These are phyloP conservation scores for Penicillium silybi DNA, from an alignment of 495 filamentous ascomycete genomes.

Conservation along the genomic window DNA sequence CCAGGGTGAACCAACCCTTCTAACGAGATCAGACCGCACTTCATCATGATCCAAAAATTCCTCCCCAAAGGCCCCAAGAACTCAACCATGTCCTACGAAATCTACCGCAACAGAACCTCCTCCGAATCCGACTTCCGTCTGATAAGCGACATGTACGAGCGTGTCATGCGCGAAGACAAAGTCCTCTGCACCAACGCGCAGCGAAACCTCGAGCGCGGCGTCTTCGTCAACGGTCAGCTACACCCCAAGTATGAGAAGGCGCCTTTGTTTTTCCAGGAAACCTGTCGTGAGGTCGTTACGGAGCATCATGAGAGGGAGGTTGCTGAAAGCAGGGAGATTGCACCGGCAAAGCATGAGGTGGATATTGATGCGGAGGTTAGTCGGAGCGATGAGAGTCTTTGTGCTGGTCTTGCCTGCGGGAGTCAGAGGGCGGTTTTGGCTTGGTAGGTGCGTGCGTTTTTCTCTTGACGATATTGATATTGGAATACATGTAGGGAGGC, in stretches of 20 bases:
- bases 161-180: constrained; percentile 45
- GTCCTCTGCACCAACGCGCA: constrained; percentile 43
- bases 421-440: constrained; percentile 22
- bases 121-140: constrained; percentile 38
- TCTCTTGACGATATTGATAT: too few relatives aligned
- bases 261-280: constrained; percentile 44
- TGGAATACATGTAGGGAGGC: too few relatives aligned
- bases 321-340: constrained; percentile 33
- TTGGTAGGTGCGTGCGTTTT: constrained; percentile 12
- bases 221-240: constrained; percentile 48
- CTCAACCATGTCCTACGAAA: constrained; percentile 43
- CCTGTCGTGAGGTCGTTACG: constrained; percentile 37
- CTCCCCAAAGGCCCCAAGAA: constrained; percentile 35
- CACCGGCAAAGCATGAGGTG: constrained; percentile 38
- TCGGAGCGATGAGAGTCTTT: constrained; percentile 28
- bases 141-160: constrained; percentile 41
- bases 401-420: constrained; percentile 22
- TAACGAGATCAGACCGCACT: constrained; percentile 32
- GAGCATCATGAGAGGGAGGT: constrained; percentile 41
- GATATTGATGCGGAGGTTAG: constrained; percentile 16
- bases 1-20: not conserved
- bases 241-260: constrained; percentile 49
- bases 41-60: constrained; percentile 48
- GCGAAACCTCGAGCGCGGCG: constrained; percentile 44
- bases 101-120: constrained; percentile 43